phyloP scores from a whole-genome alignment of 805 yeast species.

The Candida yuanshanica region DNA sequence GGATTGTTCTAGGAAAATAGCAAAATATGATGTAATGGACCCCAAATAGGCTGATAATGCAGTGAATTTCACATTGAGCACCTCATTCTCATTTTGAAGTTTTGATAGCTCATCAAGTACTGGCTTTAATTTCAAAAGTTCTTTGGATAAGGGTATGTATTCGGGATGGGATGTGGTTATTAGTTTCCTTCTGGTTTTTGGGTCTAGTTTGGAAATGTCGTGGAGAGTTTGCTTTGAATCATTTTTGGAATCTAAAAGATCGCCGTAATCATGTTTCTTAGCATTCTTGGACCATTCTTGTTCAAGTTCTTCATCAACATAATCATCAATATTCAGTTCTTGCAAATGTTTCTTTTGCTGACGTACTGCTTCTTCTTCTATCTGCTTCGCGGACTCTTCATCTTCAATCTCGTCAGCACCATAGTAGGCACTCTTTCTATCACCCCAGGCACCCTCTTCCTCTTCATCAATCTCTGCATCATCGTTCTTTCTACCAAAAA shows the following conservation, averaged over 20 bases:
- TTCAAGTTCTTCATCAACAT: constrained; percentile 68
- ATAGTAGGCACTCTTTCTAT: constrained; percentile 40
- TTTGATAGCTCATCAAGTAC: constrained; percentile 33
- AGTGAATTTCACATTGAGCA: constrained; percentile 45
- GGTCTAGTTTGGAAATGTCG: constrained; percentile 45
- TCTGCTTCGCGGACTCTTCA: constrained; percentile 68
- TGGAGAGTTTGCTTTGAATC: constrained; percentile 30
- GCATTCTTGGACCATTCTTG: constrained; percentile 75
- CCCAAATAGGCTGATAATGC: constrained; percentile 81
- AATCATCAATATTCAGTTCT: constrained; percentile 71
- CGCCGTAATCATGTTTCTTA: constrained; percentile 38
- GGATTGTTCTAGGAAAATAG: constrained; percentile 58
- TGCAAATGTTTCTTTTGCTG: constrained; percentile 76
- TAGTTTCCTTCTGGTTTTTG: constrained; percentile 45
- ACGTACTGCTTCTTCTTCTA: constrained; percentile 84
- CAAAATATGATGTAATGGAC: constrained; percentile 71
- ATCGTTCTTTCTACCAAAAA: constrained; percentile 26
- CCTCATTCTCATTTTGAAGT: constrained; percentile 27
- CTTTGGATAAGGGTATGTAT: constrained; percentile 69
- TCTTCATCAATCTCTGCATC: constrained; percentile 27
- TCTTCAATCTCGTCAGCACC: constrained; percentile 50
- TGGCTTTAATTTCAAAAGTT: constrained; percentile 40
- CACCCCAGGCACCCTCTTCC: constrained; percentile 44
- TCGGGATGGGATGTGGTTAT: constrained; percentile 74
- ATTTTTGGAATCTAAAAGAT: constrained; percentile 11